Percentiles rank a stretch among this genome's conserved stretches.
Evolutionary conservation across 1,284 basidiomycete species (phyloP).

Genomic region (Crepidotus sp.): DNA sequence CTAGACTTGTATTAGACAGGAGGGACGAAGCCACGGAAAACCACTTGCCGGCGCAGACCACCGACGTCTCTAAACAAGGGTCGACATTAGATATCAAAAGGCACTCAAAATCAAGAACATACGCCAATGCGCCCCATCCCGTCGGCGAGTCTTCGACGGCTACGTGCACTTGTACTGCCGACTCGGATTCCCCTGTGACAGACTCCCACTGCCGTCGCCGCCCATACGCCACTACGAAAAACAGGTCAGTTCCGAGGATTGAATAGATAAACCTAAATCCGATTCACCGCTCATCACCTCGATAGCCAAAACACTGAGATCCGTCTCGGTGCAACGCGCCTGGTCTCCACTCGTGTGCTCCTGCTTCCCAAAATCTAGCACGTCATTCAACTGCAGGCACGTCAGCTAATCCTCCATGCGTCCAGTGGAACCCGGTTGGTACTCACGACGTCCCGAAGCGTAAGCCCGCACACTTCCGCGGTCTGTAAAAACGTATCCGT

Average conservation of each 20-base stretch:
- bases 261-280: background rate
- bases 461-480: conserved; percentile 10
- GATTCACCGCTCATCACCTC: conserved; percentile 7
- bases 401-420: background rate
- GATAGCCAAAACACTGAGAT: conserved; percentile 7
- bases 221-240: conserved; percentile 7
- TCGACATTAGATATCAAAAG: background rate
- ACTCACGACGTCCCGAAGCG: conserved; percentile 9
- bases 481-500: conserved; percentile 10
- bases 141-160: conserved; percentile 5
- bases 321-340: conserved; percentile 1
- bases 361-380: conserved; percentile 11
- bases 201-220: conserved; percentile 11
- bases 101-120: background rate
- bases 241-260: background rate
- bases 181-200: conserved; percentile 3
- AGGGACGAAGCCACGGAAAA: background rate
- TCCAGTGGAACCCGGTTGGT: too few species aligned
- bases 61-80: conserved; percentile 2
- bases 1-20: background rate
- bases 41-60: conserved; percentile 6
- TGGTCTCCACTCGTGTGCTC: conserved; percentile 3
- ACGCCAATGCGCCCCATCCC: conserved; percentile 5
- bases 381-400: conserved; percentile 6
- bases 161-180: conserved; percentile 6